Evolutionary conservation across 2,329 filamentous ascomycete genomes (phyloP).

Genomic region (Diatrype stigma): DNA sequence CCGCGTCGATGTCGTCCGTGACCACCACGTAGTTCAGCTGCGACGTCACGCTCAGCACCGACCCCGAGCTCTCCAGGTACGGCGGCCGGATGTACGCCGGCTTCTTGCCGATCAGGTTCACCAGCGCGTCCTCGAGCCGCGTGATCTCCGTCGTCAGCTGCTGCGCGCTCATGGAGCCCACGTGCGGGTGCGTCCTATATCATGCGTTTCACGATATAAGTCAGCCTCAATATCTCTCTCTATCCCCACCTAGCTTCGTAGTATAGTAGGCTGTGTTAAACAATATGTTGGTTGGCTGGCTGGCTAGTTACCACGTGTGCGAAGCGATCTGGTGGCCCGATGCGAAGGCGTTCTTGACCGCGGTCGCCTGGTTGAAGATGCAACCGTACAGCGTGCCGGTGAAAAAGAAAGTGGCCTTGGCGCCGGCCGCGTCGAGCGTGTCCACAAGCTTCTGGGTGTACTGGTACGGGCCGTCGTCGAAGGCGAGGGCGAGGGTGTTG

Average conservation of each 20-base stretch:
- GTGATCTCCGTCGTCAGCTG: slow-evolving; percentile 45
- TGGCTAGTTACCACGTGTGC: slow-evolving; percentile 41
- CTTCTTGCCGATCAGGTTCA: slow-evolving; percentile 46
- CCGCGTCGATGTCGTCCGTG: slow-evolving; percentile 57
- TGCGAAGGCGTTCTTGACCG: slow-evolving; percentile 49
- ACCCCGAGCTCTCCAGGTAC: slow-evolving; percentile 43
- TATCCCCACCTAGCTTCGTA: too few relatives aligned
- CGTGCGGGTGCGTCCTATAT: slow-evolving; percentile 40
- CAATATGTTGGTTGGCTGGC: background rate
- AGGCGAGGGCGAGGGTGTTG: slow-evolving; percentile 46
- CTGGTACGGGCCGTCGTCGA: slow-evolving; percentile 49
- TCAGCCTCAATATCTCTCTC: too few relatives aligned
- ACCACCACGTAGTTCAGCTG: slow-evolving; percentile 55
- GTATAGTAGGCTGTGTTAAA: too few relatives aligned
- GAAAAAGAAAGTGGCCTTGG: slow-evolving; percentile 52
- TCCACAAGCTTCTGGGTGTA: slow-evolving; percentile 48
- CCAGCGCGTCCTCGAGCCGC: slow-evolving; percentile 45
- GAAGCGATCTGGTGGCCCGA: slow-evolving; percentile 51
- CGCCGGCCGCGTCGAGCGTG: slow-evolving; percentile 42
- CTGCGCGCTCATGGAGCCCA: slow-evolving; percentile 34
- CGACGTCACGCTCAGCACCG: slow-evolving; percentile 37
- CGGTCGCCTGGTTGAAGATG: slow-evolving; percentile 44
- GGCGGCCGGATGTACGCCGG: slow-evolving; percentile 48
- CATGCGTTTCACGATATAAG: background rate
- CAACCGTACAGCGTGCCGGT: slow-evolving; percentile 48